phyloP scores from a whole-genome alignment of 139 green algal genomes.

The Chlamydomonas applanata region DNA sequence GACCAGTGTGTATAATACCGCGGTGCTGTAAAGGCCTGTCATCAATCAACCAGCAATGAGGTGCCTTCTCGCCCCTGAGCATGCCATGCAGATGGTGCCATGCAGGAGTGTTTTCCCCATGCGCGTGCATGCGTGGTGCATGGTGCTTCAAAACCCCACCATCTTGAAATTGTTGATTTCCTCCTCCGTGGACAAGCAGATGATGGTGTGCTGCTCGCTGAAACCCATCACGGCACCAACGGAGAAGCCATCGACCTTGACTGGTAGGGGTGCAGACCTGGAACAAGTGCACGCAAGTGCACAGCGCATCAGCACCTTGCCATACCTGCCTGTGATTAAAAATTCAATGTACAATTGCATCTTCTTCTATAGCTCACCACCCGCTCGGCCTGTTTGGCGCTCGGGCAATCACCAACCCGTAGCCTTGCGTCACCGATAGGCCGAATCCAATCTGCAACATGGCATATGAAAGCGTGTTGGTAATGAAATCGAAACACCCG shows the following conservation, averaged over 20 bases:
- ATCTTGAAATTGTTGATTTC: conserved; percentile 49
- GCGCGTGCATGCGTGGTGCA: background rate
- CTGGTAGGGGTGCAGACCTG: conserved; percentile 53
- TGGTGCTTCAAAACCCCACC: conserved; percentile 7
- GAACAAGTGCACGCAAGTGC: background rate
- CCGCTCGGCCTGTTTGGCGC: conserved; percentile 29
- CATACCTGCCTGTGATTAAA: too few relatives aligned
- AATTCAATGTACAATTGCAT: too few relatives aligned
- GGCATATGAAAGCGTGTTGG: background rate
- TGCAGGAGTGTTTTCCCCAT: too few relatives aligned
- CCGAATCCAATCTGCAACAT: conserved; percentile 52
- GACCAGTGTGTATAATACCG: too few relatives aligned
- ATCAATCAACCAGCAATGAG: too few relatives aligned
- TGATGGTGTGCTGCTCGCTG: conserved; percentile 47
- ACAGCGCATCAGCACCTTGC: background rate
- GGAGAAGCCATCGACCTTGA: conserved; percentile 59
- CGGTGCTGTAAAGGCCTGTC: too few relatives aligned
- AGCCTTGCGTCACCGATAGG: conserved; percentile 55
- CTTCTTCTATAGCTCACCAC: conserved; percentile 30
- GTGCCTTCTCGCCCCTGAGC: too few relatives aligned
- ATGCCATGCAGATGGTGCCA: too few relatives aligned
- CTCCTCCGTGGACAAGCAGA: conserved; percentile 38
- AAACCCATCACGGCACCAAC: conserved; percentile 59
- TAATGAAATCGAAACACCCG: background rate
- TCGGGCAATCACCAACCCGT: conserved; percentile 43